A percentile compares a stretch with the other conserved stretches of the same genome.
Conservation (phyloP, 208 protist genomes). For the Leishmania major region DNA sequence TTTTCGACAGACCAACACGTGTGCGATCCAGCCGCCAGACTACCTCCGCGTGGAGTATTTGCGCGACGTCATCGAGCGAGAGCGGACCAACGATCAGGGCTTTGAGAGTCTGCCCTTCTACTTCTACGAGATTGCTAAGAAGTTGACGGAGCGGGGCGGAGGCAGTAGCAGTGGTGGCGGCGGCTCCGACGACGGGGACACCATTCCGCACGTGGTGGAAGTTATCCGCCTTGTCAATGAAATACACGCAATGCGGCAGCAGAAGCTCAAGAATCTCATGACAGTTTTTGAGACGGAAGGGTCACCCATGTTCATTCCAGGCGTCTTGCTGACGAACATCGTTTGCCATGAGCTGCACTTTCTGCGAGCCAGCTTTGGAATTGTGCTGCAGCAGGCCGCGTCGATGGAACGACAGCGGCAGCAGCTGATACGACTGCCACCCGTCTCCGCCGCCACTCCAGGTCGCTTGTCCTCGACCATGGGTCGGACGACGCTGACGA, state of each 20-base stretch:
- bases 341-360: conserved; percentile 83
- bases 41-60: conserved; percentile 68
- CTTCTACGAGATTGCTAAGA: conserved; percentile 88
- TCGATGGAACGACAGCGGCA: conserved; percentile 67
- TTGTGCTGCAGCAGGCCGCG: conserved; percentile 69
- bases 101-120: conserved; percentile 87
- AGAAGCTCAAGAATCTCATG: conserved; percentile 85
- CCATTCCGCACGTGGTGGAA: conserved; percentile 65
- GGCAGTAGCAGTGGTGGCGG: conserved; percentile 7
- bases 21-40: conserved; percentile 59
- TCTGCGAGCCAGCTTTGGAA: conserved; percentile 69
- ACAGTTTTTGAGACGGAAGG: conserved; percentile 75
- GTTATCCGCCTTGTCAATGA: conserved; percentile 78
- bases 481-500: background rate
- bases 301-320: conserved; percentile 81
- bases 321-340: conserved; percentile 87
- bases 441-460: conserved; percentile 10
- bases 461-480: conserved; percentile 15
- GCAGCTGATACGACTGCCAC: conserved; percentile 27
- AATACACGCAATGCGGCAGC: conserved; percentile 73
- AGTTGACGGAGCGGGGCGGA: conserved; percentile 38
- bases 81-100: conserved; percentile 62
- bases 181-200: conserved; percentile 36
- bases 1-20: conserved; percentile 84
- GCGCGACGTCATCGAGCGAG: conserved; percentile 53